Percentiles rank a stretch among this genome's conserved stretches.
These are phyloP conservation scores for Cladosporium sp. DNA, from an alignment of 2,329 filamentous ascomycete genomes.

Conservation along the genomic window DNA sequence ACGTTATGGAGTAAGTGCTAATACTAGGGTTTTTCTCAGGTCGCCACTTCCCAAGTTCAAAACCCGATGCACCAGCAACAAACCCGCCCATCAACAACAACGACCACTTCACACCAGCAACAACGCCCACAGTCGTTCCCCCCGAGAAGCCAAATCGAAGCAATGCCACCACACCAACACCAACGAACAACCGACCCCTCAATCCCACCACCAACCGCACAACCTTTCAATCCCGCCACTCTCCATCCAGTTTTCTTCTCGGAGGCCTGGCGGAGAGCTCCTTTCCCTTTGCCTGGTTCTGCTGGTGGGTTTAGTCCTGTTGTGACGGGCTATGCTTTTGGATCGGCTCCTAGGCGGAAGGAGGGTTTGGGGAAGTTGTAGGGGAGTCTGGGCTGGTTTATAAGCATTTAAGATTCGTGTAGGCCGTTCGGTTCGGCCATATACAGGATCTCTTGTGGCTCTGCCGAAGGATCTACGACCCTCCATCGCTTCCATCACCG, in stretches of 20 bases:
- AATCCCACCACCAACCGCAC: slow-evolving; percentile 9
- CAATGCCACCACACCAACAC: slow-evolving; percentile 37
- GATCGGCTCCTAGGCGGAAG: slow-evolving; percentile 14
- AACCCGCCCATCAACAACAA: slow-evolving; percentile 26
- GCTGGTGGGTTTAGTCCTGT: slow-evolving; percentile 38
- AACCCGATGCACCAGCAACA: slow-evolving; percentile 4
- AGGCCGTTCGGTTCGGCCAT: too few species aligned
- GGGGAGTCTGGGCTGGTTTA: neutral
- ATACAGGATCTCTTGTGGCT: too few species aligned
- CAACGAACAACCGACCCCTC: neutral
- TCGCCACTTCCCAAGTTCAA: neutral
- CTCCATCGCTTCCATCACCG: too few species aligned
- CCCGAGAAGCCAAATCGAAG: slow-evolving; percentile 43
- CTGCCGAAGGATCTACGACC: too few species aligned
- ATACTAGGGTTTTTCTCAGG: slow-evolving; percentile 1
- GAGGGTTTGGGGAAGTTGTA: slow-evolving; percentile 23
- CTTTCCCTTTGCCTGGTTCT: slow-evolving; percentile 40
- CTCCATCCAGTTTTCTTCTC: slow-evolving; percentile 76
- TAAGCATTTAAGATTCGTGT: too few species aligned
- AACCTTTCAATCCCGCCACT: slow-evolving; percentile 51
- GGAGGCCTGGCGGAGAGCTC: slow-evolving; percentile 53
- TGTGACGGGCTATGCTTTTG: slow-evolving; percentile 40
- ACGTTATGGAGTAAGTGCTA: neutral
- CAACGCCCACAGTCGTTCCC: slow-evolving; percentile 20
- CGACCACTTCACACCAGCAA: slow-evolving; percentile 24